A percentile compares a stretch with the other conserved stretches of the same genome.
Conservation (phyloP, 345 rosid species). For the Rhizophora mangle region DNA sequence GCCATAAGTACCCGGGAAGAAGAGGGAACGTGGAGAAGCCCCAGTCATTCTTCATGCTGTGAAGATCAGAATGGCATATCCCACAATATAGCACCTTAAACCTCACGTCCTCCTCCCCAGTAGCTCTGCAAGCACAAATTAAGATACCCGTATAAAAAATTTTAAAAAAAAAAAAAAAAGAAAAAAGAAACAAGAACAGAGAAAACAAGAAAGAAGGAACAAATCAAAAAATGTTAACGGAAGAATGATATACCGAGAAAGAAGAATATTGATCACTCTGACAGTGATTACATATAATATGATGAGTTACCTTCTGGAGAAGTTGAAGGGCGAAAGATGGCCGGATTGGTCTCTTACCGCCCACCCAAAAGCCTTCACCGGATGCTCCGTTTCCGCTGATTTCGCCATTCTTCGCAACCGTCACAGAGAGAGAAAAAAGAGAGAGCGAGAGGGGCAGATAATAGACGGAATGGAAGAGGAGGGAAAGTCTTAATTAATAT, state of each 20-base stretch:
- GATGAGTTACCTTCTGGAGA: slow-evolving; percentile 43
- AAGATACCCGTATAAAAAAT: too few species aligned
- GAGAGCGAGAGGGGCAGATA: neutral
- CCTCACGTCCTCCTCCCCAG: slow-evolving; percentile 18
- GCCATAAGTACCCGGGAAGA: neutral
- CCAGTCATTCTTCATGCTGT: slow-evolving; percentile 19
- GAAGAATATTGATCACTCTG: neutral
- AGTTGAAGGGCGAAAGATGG: slow-evolving; percentile 43
- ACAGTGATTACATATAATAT: too few species aligned
- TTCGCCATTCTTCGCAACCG: slow-evolving; percentile 14
- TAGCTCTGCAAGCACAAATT: neutral
- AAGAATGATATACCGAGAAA: too few species aligned
- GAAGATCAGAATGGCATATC: slow-evolving; percentile 24
- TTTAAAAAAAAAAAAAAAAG: too few species aligned
- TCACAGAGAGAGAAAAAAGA: neutral
- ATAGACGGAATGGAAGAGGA: too few species aligned
- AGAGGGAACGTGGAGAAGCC: slow-evolving; percentile 12
- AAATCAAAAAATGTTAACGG: too few species aligned
- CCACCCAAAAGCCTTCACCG: slow-evolving; percentile 41
- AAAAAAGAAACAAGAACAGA: too few species aligned
- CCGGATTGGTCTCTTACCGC: slow-evolving; percentile 49
- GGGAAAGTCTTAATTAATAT: too few species aligned
- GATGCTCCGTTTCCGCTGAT: slow-evolving; percentile 25
- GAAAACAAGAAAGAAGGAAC: too few species aligned
- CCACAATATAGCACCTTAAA: slow-evolving; percentile 23